phyloP scores from a whole-genome alignment of 306 rosid species.

The Quercus cerris region DNA sequence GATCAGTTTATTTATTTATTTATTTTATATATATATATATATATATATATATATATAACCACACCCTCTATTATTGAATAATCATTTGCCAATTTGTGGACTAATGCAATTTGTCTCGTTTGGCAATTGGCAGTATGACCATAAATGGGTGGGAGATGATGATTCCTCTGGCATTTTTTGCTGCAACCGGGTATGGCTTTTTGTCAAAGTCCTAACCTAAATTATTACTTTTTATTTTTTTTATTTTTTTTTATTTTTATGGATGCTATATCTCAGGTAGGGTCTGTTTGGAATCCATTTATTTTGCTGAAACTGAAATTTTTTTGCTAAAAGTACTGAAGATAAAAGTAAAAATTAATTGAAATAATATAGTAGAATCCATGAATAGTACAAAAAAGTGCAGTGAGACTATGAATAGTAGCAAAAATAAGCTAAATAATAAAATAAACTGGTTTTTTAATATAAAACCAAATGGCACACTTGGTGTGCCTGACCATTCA shows the following conservation, averaged over 20 bases:
- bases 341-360: no score
- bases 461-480: no score
- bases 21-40: not conserved
- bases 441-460: no score
- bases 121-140: slow-evolving; percentile 73
- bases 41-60: no score
- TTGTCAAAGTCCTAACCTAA: not conserved
- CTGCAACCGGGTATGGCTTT: slow-evolving; percentile 61
- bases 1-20: not conserved
- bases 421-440: no score
- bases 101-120: not conserved
- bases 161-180: slow-evolving; percentile 83
- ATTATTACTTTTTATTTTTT: not conserved
- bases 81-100: not conserved
- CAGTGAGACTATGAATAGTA: rapidly evolving
- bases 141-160: slow-evolving; percentile 74
- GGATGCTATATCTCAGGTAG: not conserved
- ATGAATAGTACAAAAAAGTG: no score
- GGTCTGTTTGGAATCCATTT: rapidly evolving
- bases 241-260: no score
- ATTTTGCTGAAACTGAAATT: rapidly evolving
- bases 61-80: no score
- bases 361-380: no score
- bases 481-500: no score
- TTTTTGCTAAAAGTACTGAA: no score